Evolutionary conservation across 148 eudicot species (phyloP).

Genomic region (Silene conica): DNA sequence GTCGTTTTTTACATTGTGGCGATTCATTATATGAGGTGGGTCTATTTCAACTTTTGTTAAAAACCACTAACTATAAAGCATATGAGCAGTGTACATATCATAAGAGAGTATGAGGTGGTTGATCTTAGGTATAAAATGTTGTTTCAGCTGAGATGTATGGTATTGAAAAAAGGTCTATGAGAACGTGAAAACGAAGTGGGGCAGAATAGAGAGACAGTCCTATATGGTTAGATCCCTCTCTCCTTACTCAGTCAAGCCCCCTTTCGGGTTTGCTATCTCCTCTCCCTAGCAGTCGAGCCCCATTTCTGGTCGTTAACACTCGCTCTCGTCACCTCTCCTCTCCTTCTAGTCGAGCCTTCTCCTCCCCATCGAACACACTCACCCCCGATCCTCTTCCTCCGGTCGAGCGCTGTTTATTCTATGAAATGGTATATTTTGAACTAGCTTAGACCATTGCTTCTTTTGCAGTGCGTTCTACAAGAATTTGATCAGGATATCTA

Average conservation of each 20-base stretch:
- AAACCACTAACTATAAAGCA: neutral
- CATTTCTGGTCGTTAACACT: too few relatives aligned
- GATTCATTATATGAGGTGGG: neutral
- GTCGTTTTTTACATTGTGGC: neutral
- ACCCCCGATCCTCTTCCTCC: too few relatives aligned
- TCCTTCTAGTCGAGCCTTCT: too few relatives aligned
- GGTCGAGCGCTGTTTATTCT: neutral
- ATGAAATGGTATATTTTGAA: neutral
- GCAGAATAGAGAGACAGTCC: too few relatives aligned
- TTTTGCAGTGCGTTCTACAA: constrained; percentile 63
- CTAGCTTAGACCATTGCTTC: constrained; percentile 1
- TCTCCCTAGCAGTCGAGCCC: too few relatives aligned
- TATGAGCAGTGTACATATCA: neutral
- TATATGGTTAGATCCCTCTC: too few relatives aligned
- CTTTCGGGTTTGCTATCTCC: too few relatives aligned
- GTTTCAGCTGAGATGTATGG: neutral
- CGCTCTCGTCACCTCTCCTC: too few relatives aligned
- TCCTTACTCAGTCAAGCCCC: too few relatives aligned
- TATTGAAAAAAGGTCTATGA: neutral
- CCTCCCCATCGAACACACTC: too few relatives aligned
- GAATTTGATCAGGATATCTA: constrained; percentile 83
- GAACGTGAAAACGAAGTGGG: too few relatives aligned
- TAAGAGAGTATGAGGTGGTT: neutral
- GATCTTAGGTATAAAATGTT: constrained; percentile 1
- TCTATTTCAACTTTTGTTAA: neutral